Percentiles rank a stretch among this genome's conserved stretches.
Evolutionary conservation across 2,329 filamentous ascomycete species (phyloP).

Genomic region (Hypoxylon sp.): DNA sequence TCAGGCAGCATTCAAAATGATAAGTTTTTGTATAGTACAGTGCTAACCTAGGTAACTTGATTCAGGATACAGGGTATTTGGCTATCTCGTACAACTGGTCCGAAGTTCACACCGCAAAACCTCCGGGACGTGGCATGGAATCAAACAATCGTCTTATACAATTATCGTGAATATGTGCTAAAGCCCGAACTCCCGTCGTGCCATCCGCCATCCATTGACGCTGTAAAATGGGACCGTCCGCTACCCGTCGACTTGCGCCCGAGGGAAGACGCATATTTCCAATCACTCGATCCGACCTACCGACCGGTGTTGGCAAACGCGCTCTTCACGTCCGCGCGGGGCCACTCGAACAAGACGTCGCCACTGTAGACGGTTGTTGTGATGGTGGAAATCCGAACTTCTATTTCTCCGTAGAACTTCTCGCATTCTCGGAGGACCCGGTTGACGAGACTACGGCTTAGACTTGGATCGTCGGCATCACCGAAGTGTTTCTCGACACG

Average conservation of each 20-base stretch:
- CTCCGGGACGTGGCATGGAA: conserved; percentile 4
- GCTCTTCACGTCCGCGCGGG: conserved; percentile 72
- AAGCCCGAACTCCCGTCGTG: conserved; percentile 37
- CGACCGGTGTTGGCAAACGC: conserved; percentile 63
- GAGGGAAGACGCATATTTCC: conserved; percentile 41
- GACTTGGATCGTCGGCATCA: conserved; percentile 81
- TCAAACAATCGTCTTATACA: conserved; percentile 24
- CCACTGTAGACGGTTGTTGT: conserved; percentile 75
- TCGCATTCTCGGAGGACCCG: conserved; percentile 74
- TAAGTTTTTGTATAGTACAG: conserved; percentile 11
- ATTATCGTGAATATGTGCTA: conserved; percentile 43
- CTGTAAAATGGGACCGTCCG: conserved; percentile 24
- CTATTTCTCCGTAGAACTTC: conserved; percentile 73
- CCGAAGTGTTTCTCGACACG: conserved; percentile 98
- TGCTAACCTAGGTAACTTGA: conserved; percentile 28
- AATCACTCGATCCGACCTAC: conserved; percentile 52
- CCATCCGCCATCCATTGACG: conserved; percentile 34
- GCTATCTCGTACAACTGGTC: conserved; percentile 34
- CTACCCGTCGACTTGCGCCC: conserved; percentile 39
- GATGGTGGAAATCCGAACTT: conserved; percentile 71
- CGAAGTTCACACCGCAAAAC: not conserved
- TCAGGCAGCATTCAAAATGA: conserved; percentile 4
- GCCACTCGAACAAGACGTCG: conserved; percentile 76
- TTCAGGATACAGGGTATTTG: conserved; percentile 17
- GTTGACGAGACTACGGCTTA: conserved; percentile 71